phyloP scores from a whole-genome alignment of 345 rosid genomes.

The Citrus sinensis region DVS_A1.0 CM039161.1:21022501-21023000 shows the following conservation, averaged over 20 bases:
- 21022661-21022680: constrained; percentile 70
- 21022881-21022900: constrained; percentile 42
- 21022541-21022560: constrained; percentile 38
- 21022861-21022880: constrained; percentile 52
- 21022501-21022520: constrained; percentile 56
- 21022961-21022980: constrained; percentile 48
- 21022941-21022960: constrained; percentile 37
- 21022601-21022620: constrained; percentile 60
- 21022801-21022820: constrained; percentile 56
- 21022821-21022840: constrained; percentile 53
- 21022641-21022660: constrained; percentile 54
- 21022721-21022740: constrained; percentile 52
- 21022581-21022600: constrained; percentile 71
- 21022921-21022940: constrained; percentile 51
- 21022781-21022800: constrained; percentile 61
- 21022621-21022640: constrained; percentile 51
- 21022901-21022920: constrained; percentile 50
- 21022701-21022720: constrained; percentile 42
- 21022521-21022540: constrained; percentile 54
- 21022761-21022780: constrained; percentile 45
- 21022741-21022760: constrained; percentile 33
- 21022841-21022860: constrained; percentile 53
- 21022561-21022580: constrained; percentile 57
- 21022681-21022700: constrained; percentile 58
- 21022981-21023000: constrained; percentile 38